Percentiles rank a stretch among this genome's conserved stretches.
Conservation (phyloP, 2,329 filamentous ascomycete species). For the Beauveria caledonica region DNA sequence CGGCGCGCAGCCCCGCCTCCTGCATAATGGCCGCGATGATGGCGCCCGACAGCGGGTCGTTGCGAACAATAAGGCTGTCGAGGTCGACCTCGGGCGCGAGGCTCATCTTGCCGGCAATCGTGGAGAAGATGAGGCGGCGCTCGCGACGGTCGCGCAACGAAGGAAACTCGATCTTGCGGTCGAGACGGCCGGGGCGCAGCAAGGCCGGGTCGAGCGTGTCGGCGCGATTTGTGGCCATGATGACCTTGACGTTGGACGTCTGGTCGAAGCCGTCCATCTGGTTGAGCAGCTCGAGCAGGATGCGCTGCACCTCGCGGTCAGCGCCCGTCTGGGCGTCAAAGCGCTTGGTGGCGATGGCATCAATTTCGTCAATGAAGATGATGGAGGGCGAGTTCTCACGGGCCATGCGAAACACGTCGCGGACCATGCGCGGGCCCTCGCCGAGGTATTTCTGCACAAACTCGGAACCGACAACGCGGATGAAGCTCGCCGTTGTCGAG, state of each 20-base stretch:
- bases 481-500: slow-evolving; percentile 95
- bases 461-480: slow-evolving; percentile 94
- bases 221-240: slow-evolving; percentile 98
- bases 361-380: slow-evolving; percentile 99
- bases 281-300: slow-evolving; percentile 92
- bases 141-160: slow-evolving; percentile 87
- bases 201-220: slow-evolving; percentile 94
- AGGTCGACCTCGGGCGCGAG: slow-evolving; percentile 93
- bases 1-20: slow-evolving; percentile 87
- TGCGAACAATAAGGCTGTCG: slow-evolving; percentile 91
- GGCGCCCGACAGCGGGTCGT: slow-evolving; percentile 89
- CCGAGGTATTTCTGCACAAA: slow-evolving; percentile 99
- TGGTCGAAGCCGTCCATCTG: slow-evolving; percentile 99
- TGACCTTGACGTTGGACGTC: slow-evolving; percentile 98
- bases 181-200: slow-evolving; percentile 86
- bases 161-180: slow-evolving; percentile 99
- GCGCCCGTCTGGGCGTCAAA: slow-evolving; percentile 98
- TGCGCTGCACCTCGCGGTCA: slow-evolving; percentile 96
- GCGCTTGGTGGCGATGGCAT: slow-evolving; percentile 97
- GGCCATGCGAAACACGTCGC: slow-evolving; percentile 98
- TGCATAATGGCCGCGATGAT: slow-evolving; percentile 99
- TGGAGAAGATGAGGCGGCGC: slow-evolving; percentile 90
- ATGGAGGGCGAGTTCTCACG: slow-evolving; percentile 96
- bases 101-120: slow-evolving; percentile 97
- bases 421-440: slow-evolving; percentile 96